Base-by-base conservation (phyloP, 108 stramenopile genomes). In the Parietichytrium sp. region DNA sequence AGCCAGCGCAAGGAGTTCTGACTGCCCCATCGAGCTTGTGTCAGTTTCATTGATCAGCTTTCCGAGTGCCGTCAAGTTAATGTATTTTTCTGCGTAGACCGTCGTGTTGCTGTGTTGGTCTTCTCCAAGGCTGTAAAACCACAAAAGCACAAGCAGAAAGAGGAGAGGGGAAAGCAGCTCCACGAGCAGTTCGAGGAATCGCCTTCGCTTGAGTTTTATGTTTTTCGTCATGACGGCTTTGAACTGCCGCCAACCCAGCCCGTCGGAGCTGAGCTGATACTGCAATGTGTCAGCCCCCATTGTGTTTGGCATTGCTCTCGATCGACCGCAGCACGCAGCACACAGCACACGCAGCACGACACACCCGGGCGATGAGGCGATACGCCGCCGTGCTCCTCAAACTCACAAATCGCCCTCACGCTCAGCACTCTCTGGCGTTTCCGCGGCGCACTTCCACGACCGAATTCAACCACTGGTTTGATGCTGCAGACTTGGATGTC, bases 141-240 rank as follows among this genome's bases (percentile, higher is more conserved):
- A 33, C 10, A 72, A 33, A 1, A 72, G 38, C 10, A 72, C 61
- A 33, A 72, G 13, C 0, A 72, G 38, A 3, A 72, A 72, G 38
- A 72, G 42, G 38, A 72, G 36, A 6, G 61, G 61, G 33, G 61
- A 72, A 6, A 72, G 20, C 20, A 72, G 36, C 2, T 72, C 61
- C 15, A 27, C 23, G 13, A 72, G 1, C 0, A 42, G 36, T 72
- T 72, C 15, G 0, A 72, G 61, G 6, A 42, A 42, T 72, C 61
- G 18, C 12, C 61, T 16, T 42, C 61, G 29, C 20, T 72, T 72
- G 38, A 72, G 36, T 10, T 10, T 72, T 12, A 72, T 10, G 61
- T 72, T 72, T 72, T 72, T 72, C 1, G 13, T 38, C 61, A 72
- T 72, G 15, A 72, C 61, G 7, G 61, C 61, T 16, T 25, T n/a